Evolutionary conservation across 2,329 filamentous ascomycete genomes (phyloP).

Genomic region (Chrysosporium queenslandicum): DNA sequence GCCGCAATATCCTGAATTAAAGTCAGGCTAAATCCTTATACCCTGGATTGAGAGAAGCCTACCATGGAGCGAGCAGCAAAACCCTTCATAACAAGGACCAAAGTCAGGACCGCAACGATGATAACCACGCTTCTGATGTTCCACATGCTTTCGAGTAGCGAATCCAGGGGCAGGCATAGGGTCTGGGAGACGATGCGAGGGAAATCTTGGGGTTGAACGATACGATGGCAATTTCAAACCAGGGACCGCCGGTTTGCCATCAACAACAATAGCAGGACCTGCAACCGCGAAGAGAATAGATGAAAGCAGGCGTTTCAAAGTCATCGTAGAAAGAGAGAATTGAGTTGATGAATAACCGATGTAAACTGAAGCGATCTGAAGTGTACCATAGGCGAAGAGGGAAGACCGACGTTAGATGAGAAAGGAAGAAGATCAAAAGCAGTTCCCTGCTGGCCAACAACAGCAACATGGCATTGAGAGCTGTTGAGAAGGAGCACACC

Average conservation of each 20-base stretch:
- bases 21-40: background rate
- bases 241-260: background rate
- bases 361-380: no score
- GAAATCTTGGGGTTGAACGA: constrained; percentile 4
- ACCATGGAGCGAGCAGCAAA: constrained; percentile 35
- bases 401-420: background rate
- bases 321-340: background rate
- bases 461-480: background rate
- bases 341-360: background rate
- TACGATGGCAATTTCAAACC: background rate
- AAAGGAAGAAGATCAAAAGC: background rate
- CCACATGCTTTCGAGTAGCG: background rate
- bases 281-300: background rate
- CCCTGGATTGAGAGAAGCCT: constrained; percentile 10
- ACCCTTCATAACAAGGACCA: constrained; percentile 27
- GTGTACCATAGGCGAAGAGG: no score
- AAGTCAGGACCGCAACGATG: constrained; percentile 28
- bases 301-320: background rate
- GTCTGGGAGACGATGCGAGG: constrained; percentile 10
- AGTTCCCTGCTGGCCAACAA: background rate
- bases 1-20: constrained; percentile 31
- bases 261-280: background rate
- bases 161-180: constrained; percentile 13
- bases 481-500: background rate
- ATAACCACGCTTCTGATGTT: constrained; percentile 4